Base-by-base conservation (phyloP, 257 asterid species). In the Mentha longifolia region DNA sequence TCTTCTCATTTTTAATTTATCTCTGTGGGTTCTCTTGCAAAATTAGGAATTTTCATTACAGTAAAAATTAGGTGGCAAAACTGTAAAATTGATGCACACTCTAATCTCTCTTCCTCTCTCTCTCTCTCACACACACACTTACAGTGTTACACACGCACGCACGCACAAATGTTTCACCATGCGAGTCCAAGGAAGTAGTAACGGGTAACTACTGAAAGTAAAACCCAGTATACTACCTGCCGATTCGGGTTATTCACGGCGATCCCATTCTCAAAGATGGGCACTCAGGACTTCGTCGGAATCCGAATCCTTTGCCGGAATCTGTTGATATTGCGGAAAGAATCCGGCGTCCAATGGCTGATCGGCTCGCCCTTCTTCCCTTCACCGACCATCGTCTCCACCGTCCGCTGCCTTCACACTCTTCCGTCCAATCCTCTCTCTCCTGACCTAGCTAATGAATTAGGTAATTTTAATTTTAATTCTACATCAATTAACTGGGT, bases 311-410 rank as follows among this genome's bases (percentile, higher is more conserved):
- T 88, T 6, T 83, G 95, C 77, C 87, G 87, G 70, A 80, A 75
- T 61, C 79, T 87, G 58, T 73, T 80, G 65, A 64, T 85, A n/a
- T 30, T 72, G 81, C 78, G 69, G 78, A 80, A 68, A 17, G 86
- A 83, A 67, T 31, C 81, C 45, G 92, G 86, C 50, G 65, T 94
- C 28, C 95, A 86, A 70, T 94, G 98, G 98, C 86, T 94, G 30
- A 84, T 91, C 56, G 92, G 89, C 10, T 86, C 92, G 39, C 87
- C 89, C 17, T 91, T 80, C 76, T 74, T 85, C 79, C 86, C 90
- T 65, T 51, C 84, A 10, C 20, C 74, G 43, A 85, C 79, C 74
- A 72, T 94, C 78, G 84, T 78, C 80, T 89, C 98, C 81, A 88
- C 96, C 46, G 28, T 94, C 74, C 84, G 91, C 50, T 91, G 97